These are phyloP conservation scores for Termitomyces sp. DNA, from an alignment of 768 basidiomycete species.

Conservation along the genomic window DNA sequence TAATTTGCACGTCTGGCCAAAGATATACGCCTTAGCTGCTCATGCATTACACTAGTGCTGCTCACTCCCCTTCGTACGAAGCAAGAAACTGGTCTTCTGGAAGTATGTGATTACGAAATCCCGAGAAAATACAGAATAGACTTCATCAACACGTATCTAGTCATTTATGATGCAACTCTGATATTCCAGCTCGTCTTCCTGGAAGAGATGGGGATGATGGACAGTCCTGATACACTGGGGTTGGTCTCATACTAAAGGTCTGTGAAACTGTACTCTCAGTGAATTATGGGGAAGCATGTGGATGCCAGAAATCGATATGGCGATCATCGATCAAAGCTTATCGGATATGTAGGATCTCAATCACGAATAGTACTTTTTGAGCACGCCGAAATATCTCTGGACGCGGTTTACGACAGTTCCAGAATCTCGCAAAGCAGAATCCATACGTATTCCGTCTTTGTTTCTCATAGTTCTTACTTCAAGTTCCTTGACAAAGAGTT, in stretches of 20 bases:
- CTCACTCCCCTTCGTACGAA: slow-evolving; percentile 7
- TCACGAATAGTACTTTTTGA: slow-evolving; percentile 37
- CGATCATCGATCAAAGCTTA: neutral
- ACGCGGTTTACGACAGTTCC: slow-evolving; percentile 47
- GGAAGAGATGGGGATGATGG: slow-evolving; percentile 40
- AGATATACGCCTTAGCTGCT: slow-evolving; percentile 42
- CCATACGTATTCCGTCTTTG: slow-evolving; percentile 17
- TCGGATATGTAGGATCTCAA: slow-evolving; percentile 12
- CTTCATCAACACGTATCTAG: slow-evolving; percentile 14
- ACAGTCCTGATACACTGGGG: slow-evolving; percentile 36
- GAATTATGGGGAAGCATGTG: neutral
- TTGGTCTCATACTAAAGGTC: slow-evolving; percentile 17
- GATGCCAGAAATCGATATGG: neutral
- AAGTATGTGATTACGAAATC: slow-evolving; percentile 13
- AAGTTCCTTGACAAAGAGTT: slow-evolving; percentile 27
- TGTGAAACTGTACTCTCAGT: neutral
- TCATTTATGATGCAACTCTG: slow-evolving; percentile 39
- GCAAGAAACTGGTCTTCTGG: slow-evolving; percentile 52
- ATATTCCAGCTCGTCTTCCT: slow-evolving; percentile 37
- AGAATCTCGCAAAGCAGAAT: slow-evolving; percentile 29
- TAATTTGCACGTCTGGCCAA: slow-evolving; percentile 16
- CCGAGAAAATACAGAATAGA: neutral
- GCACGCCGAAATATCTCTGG: slow-evolving; percentile 37
- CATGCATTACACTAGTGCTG: slow-evolving; percentile 34
- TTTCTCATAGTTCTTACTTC: slow-evolving; percentile 20